These are phyloP conservation scores for Paraphaeosphaeria minitans DNA, from an alignment of 2,329 filamentous ascomycete genomes.

Conservation along the genomic window DNA sequence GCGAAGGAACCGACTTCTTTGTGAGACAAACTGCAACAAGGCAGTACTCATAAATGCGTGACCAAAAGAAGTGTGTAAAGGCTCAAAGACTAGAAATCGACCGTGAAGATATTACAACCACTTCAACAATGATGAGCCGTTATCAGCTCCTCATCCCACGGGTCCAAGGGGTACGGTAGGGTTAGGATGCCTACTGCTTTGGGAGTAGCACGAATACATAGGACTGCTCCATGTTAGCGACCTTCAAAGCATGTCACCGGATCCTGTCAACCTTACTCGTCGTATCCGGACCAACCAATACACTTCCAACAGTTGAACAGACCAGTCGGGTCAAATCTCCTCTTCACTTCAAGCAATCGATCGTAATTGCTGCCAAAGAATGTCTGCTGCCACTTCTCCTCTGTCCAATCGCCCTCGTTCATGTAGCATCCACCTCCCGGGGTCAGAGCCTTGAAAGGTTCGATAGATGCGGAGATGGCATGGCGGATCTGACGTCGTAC, in stretches of 20 bases:
- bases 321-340: constrained; percentile 35
- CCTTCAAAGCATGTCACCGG: not conserved
- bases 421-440: constrained; percentile 44
- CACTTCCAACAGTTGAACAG: constrained; percentile 47
- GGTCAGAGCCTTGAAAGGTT: constrained; percentile 41
- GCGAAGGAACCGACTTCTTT: not conserved
- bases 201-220: constrained; percentile 39
- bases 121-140: not conserved
- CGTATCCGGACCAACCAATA: constrained; percentile 43
- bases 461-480: constrained; percentile 36
- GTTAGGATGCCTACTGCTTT: constrained; percentile 24
- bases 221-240: constrained; percentile 19
- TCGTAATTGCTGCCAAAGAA: constrained; percentile 44
- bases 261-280: constrained; percentile 33
- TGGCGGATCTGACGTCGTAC: constrained; percentile 34
- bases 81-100: not conserved
- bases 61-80: not conserved
- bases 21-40: not conserved
- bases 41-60: not conserved
- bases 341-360: constrained; percentile 34
- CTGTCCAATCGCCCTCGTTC: constrained; percentile 45
- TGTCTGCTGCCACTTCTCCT: constrained; percentile 42
- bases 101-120: not conserved
- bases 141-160: constrained; percentile 13
- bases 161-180: constrained; percentile 31